These are phyloP conservation scores for Podospora fimiseda DNA, from an alignment of 495 filamentous ascomycete genomes.

Conservation along the genomic window DNA sequence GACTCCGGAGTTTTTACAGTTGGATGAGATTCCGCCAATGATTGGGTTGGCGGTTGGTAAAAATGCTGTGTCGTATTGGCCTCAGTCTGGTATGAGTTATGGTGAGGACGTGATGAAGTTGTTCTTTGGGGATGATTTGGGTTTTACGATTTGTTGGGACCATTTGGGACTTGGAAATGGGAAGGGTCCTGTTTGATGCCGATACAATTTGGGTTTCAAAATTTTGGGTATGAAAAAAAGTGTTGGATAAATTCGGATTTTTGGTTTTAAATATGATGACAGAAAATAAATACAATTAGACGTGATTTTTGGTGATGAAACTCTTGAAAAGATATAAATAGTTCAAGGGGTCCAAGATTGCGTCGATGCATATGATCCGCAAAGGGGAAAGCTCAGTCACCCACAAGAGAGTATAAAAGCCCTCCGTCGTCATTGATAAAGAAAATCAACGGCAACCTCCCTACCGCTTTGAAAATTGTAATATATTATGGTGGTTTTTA, in stretches of 20 bases:
- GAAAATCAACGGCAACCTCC: no score
- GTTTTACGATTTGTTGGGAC: constrained; percentile 53
- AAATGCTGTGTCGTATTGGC: constrained; percentile 54
- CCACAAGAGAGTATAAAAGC: no score
- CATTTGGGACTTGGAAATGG: constrained; percentile 44
- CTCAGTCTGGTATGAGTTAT: constrained; percentile 40
- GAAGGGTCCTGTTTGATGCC: constrained; percentile 8
- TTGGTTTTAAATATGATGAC: background rate
- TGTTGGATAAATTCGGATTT: background rate
- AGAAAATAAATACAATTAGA: no score
- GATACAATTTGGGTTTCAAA: background rate
- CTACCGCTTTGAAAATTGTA: no score
- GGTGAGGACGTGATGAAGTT: constrained; percentile 53
- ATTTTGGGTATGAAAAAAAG: background rate
- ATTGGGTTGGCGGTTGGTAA: constrained; percentile 63
- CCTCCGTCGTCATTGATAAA: no score
- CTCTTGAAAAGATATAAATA: no score
- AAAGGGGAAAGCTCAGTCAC: no score
- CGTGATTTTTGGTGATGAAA: no score
- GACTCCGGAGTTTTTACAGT: constrained; percentile 36
- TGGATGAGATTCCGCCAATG: constrained; percentile 51
- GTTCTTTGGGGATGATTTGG: constrained; percentile 63
- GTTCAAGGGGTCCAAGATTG: no score
- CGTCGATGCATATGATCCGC: no score
- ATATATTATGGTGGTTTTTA: no score